Evolutionary conservation across 164 flowering plant genomes (phyloP), one percentile per base, ranked within the genome.

Genomic region (Berberis thunbergii): DNA sequence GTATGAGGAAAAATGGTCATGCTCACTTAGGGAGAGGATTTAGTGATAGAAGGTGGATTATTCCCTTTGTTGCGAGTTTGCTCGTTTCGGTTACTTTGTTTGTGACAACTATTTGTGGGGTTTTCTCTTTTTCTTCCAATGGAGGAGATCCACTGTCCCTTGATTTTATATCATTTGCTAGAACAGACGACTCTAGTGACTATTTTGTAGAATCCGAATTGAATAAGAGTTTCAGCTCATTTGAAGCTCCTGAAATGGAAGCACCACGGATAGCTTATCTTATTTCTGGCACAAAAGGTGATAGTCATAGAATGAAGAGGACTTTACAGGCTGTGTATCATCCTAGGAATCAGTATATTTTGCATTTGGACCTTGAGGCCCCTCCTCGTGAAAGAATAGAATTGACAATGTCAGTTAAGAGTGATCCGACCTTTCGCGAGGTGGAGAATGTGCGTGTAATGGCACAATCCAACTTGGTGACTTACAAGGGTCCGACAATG

Each of bases 351-450:
- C 96, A 83, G 73, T 94, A 94, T 72, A 72, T 94, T 67, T 49
- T 94, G 63, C 99, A 94, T 73, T 80, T 94, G 83, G 99, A 94
- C 79, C 89, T 94, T 67, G 99, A 94, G 82, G 96, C 96, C 61
- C 93, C 97, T 11, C 95, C 97, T 1, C 77, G 84, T 8, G 99
- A 91, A 72, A 77, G 97, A 72, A 67, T 94, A 64, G 90, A 91
- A 49, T 72, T 91, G 77, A 67, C 89, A 1, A 72, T 59, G 63
- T 72, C 80, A 6, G 80, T 94, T 58, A 87, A 86, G 79, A 70
- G 52, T 67, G 97, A 94, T 69, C 88, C 82, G 1, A 78, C 79
- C 1, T 94, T 91, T 66, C 73, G 57, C 44, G 86, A 84, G 68
- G 86, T 91, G 68, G 84, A 80, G 75, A 94, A 94, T 82, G 99